Evolutionary conservation across 371 early-diverging fungal genomes (phyloP), one percentile per base, ranked within the genome.

Genomic region (Lichtheimia ramosa): DNA sequence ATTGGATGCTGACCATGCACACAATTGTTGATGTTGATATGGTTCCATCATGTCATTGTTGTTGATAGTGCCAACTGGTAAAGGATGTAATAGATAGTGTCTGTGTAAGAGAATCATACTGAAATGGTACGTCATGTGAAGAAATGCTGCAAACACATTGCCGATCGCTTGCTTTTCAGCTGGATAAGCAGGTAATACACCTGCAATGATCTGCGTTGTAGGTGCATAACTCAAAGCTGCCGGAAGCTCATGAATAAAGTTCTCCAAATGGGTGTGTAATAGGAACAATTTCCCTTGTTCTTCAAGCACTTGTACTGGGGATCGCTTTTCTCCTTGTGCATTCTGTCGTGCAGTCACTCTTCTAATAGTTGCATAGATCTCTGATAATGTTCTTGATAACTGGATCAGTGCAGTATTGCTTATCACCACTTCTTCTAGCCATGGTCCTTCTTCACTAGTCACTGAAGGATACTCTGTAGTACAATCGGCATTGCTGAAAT

Each of bases 51-150:
- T 21, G 15, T n/a, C 46, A 2, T 46, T 21, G 21, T 18, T 25
- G 8, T 60, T 39, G 56, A 54, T 34, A 25, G 39, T 21, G 24
- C 34, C 43, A 15, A 15, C 43, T 28, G 66, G 67, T 3, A 70
- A 54, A 5, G 70, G 70, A 23, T 61, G 52, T 5, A 58, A 51
- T 8, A 79, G 69, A 62, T 84, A 90, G 4, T 89, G 91, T 5
- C 92, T 87, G 65, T 95, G 93, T 8, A 95, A 77, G 20, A 93
- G 61, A 60, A 93, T 89, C 54, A 90, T 63, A 55, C 89, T 81
- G 5, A 88, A 87, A 68, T 93, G 88, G 77, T 92, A 95, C 2
- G 90, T 83, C 56, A 92, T 84, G 64, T 92, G 90, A 12, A 91
- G 67, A 52, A 74, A 73, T 1, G 72, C 76, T 48, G 70, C 65